Conservation (phyloP, 768 basidiomycete genomes). For the Lyophyllum decastes region DNA sequence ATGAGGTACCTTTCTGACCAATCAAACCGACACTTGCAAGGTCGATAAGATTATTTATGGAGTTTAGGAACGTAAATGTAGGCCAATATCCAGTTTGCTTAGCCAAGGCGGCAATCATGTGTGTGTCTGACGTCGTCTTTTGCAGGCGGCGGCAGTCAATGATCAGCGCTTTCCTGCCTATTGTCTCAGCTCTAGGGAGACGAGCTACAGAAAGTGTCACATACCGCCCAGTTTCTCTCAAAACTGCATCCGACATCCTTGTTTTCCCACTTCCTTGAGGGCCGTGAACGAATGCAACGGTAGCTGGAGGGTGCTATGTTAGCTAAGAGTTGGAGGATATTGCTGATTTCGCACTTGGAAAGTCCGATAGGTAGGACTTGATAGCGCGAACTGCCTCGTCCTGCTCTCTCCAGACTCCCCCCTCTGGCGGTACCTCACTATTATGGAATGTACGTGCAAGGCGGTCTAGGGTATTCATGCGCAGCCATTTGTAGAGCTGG, state of each 20-base stretch:
- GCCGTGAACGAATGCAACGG: slow-evolving; percentile 77
- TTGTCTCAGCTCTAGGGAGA: not conserved
- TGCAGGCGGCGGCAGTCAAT: slow-evolving; percentile 83
- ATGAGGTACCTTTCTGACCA: slow-evolving; percentile 78
- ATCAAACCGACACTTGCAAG: slow-evolving; percentile 93
- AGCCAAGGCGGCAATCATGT: slow-evolving; percentile 70
- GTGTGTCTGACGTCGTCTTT: slow-evolving; percentile 67
- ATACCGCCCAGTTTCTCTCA: slow-evolving; percentile 57
- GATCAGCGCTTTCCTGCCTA: slow-evolving; percentile 62
- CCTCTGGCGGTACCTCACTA: slow-evolving; percentile 21
- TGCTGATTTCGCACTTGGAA: slow-evolving; percentile 55
- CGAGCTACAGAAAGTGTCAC: slow-evolving; percentile 8
- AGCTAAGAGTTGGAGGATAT: not conserved
- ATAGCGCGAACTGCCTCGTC: slow-evolving; percentile 72
- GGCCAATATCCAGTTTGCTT: slow-evolving; percentile 89
- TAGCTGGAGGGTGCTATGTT: slow-evolving; percentile 40
- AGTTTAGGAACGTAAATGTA: slow-evolving; percentile 82
- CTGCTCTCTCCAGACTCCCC: slow-evolving; percentile 83
- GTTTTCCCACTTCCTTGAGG: slow-evolving; percentile 85
- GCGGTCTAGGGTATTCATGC: slow-evolving; percentile 58
- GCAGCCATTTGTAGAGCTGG: slow-evolving; percentile 76
- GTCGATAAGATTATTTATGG: slow-evolving; percentile 81
- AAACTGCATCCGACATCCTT: slow-evolving; percentile 52
- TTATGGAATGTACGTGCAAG: slow-evolving; percentile 24
- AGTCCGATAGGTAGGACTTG: slow-evolving; percentile 72